Evolutionary conservation across 1,284 basidiomycete species (phyloP).

Genomic region (Cryptococcus sp.): DNA sequence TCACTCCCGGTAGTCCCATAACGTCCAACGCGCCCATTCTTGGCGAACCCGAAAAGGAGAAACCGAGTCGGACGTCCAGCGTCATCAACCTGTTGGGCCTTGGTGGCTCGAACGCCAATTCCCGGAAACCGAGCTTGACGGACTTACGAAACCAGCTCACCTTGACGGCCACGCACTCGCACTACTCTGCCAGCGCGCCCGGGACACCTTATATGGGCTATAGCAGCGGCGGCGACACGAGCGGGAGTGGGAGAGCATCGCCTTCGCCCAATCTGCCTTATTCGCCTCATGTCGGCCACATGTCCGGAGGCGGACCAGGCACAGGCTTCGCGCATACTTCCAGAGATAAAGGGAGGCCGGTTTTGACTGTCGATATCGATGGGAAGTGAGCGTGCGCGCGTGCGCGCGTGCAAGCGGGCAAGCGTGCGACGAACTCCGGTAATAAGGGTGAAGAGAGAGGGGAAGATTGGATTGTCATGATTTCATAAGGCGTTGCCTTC

Average conservation of each 20-base stretch:
- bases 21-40: constrained; percentile 46
- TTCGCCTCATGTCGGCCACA: background rate
- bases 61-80: constrained; percentile 40
- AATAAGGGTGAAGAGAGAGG: too few species aligned
- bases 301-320: constrained; percentile 7
- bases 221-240: background rate
- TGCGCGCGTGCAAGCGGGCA: too few species aligned
- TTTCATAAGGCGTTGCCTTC: too few species aligned
- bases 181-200: constrained; percentile 19
- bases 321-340: constrained; percentile 9
- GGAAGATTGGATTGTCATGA: too few species aligned
- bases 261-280: background rate
- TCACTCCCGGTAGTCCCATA: constrained; percentile 50
- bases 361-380: constrained; percentile 17
- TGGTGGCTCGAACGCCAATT: constrained; percentile 14
- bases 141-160: constrained; percentile 11
- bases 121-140: constrained; percentile 18
- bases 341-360: constrained; percentile 9
- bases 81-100: constrained; percentile 46
- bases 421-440: too few species aligned
- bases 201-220: constrained; percentile 16
- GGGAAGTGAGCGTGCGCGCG: constrained; percentile 2
- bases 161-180: background rate
- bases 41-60: constrained; percentile 40
- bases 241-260: constrained; percentile 1